Percentiles rank a stretch among this genome's conserved stretches.
Conservation (phyloP, 129 eudicot species). For the Heracleum sosnowskyi region DNA sequence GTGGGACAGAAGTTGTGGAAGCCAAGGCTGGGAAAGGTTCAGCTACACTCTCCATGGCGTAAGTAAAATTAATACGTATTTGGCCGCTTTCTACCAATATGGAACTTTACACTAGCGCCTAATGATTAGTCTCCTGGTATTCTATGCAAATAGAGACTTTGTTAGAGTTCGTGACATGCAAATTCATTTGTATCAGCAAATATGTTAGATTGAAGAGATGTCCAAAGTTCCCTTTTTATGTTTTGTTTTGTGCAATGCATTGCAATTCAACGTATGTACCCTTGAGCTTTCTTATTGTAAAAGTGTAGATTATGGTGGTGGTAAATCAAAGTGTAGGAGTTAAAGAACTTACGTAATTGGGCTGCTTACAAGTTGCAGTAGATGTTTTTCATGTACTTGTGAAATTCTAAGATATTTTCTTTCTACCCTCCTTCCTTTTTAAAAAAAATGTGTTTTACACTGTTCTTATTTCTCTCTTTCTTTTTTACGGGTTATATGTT, state of each 20-base stretch:
- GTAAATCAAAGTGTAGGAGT: neutral
- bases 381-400: neutral
- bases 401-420: neutral
- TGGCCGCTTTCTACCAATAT: neutral
- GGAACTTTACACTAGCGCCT: neutral
- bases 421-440: neutral
- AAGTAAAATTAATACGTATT: slow-evolving; percentile 23
- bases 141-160: neutral
- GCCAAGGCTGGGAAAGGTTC: slow-evolving; percentile 99
- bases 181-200: neutral
- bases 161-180: neutral
- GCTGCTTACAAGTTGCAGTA: neutral
- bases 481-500: neutral
- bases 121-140: neutral
- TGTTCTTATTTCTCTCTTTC: neutral
- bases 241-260: neutral
- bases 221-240: neutral
- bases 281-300: no score
- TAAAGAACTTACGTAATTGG: neutral
- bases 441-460: neutral
- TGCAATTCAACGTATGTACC: neutral
- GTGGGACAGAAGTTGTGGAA: slow-evolving; percentile 99
- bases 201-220: neutral
- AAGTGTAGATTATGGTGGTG: neutral
- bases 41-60: slow-evolving; percentile 99